These are phyloP conservation scores for Pseudogymnoascus sp. DNA, from an alignment of 2,329 filamentous ascomycete genomes.

Conservation along the genomic window DNA sequence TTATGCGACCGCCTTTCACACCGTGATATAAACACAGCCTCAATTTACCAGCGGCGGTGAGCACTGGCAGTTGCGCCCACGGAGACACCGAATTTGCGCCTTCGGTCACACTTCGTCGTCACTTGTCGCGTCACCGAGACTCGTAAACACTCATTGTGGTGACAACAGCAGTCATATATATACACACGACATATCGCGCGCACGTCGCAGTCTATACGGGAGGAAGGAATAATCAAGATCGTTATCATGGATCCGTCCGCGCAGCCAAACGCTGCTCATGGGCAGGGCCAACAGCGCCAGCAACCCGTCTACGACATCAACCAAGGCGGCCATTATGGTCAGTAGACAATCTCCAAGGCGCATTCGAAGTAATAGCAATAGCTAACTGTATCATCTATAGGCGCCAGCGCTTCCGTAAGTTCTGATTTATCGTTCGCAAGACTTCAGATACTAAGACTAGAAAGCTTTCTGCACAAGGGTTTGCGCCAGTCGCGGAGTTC, in stretches of 20 bases:
- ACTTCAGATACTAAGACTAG: slow-evolving; percentile 8
- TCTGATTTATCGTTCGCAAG: neutral
- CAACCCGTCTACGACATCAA: slow-evolving; percentile 64
- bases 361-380: neutral
- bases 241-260: slow-evolving; percentile 47
- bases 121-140: slow-evolving; percentile 6
- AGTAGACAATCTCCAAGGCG: slow-evolving; percentile 24
- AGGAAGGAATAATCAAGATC: neutral
- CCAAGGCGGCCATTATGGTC: slow-evolving; percentile 73
- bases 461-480: slow-evolving; percentile 79
- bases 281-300: slow-evolving; percentile 35
- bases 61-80: slow-evolving; percentile 4
- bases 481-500: slow-evolving; percentile 78
- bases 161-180: neutral
- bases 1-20: slow-evolving; percentile 7
- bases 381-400: slow-evolving; percentile 34
- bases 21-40: slow-evolving; percentile 6
- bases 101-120: neutral
- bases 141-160: neutral
- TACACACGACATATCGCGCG: slow-evolving; percentile 2
- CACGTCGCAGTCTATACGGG: neutral
- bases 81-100: slow-evolving; percentile 2
- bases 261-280: slow-evolving; percentile 44
- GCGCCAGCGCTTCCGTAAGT: slow-evolving; percentile 61
- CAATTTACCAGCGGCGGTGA: slow-evolving; percentile 5